A percentile compares a stretch with the other conserved stretches of the same genome.
Evolutionary conservation across 768 basidiomycete species (phyloP).

Genomic region (Calocybe cyanea): DNA sequence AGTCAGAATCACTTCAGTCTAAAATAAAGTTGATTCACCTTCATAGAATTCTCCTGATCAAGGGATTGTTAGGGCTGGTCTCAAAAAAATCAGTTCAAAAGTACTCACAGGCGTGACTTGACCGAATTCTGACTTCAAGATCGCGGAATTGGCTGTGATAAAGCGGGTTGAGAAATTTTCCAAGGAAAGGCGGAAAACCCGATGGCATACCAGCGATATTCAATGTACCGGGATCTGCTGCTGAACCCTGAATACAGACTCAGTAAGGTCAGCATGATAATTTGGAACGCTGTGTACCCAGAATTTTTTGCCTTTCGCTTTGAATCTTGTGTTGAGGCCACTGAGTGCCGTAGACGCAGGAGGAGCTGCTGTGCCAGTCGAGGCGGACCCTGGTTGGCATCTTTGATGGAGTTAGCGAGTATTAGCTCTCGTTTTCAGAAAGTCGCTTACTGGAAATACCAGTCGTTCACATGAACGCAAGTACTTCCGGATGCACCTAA

Average conservation of each 20-base stretch:
- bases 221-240: conserved; percentile 27
- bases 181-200: background rate
- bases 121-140: conserved; percentile 33
- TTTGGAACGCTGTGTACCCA: conserved; percentile 15
- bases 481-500: conserved; percentile 29
- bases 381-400: conserved; percentile 23
- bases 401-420: conserved; percentile 9
- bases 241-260: conserved; percentile 21
- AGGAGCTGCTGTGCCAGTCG: conserved; percentile 13
- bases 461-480: too few relatives aligned
- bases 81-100: background rate
- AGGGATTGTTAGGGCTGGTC: background rate
- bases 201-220: conserved; percentile 22
- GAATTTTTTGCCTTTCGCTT: conserved; percentile 26
- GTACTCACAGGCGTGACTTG: conserved; percentile 30
- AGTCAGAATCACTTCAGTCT: background rate
- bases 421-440: background rate
- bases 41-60: conserved; percentile 35
- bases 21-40: conserved; percentile 18
- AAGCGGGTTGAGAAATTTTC: background rate
- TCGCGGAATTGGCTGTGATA: conserved; percentile 25
- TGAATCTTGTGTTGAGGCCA: conserved; percentile 18
- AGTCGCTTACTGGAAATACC: too few relatives aligned
- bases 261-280: background rate
- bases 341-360: conserved; percentile 16